phyloP scores from a whole-genome alignment of 2,329 filamentous ascomycete genomes.

The Monosporascus ibericus region DNA sequence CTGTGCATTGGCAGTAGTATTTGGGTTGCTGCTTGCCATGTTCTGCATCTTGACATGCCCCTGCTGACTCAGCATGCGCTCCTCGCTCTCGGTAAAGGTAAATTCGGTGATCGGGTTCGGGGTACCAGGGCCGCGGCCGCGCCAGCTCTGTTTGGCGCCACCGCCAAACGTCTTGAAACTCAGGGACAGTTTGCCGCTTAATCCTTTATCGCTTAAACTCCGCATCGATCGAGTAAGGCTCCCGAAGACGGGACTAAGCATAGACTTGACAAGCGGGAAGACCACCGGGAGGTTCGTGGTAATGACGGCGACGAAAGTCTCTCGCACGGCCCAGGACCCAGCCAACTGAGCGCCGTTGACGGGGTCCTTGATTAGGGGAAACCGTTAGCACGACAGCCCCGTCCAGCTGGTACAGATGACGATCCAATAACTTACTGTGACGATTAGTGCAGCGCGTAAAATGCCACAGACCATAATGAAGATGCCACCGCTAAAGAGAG shows the following conservation, averaged over 20 bases:
- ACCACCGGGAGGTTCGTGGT: conserved; percentile 39
- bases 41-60: conserved; percentile 34
- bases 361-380: conserved; percentile 25
- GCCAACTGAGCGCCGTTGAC: conserved; percentile 34
- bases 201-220: conserved; percentile 8
- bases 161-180: conserved; percentile 34
- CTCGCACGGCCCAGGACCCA: conserved; percentile 36
- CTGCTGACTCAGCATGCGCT: conserved; percentile 29
- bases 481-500: conserved; percentile 33
- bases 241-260: conserved; percentile 27
- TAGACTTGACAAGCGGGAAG: conserved; percentile 37
- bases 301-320: conserved; percentile 38
- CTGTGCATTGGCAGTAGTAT: conserved; percentile 7
- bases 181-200: conserved; percentile 29
- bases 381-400: neutral
- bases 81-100: conserved; percentile 37
- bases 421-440: conserved; percentile 6
- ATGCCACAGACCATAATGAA: conserved; percentile 34
- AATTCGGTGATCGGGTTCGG: conserved; percentile 31
- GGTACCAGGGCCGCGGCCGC: conserved; percentile 22
- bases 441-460: conserved; percentile 30
- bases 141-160: conserved; percentile 24
- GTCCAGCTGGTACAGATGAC: no score
- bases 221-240: conserved; percentile 29
- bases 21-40: conserved; percentile 20